Percentiles rank a stretch among this genome's conserved stretches.
Evolutionary conservation across 208 protist genomes (phyloP).

Genomic region (Acanthamoeba healyi): DNA sequence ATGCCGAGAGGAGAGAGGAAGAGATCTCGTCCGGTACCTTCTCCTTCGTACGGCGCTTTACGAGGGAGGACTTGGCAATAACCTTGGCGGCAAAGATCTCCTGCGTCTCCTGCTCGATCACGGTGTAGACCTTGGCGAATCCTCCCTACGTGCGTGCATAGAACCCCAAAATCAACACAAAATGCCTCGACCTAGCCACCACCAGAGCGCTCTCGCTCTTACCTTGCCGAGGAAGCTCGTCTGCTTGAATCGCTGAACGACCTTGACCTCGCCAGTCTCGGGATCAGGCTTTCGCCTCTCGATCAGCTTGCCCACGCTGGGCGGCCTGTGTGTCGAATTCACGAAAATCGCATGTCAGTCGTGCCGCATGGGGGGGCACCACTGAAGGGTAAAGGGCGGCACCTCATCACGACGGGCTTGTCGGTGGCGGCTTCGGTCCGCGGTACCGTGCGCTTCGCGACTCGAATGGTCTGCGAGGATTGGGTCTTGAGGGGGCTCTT

Average conservation of each 20-base stretch:
- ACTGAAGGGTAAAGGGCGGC: no score
- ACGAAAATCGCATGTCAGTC: no score
- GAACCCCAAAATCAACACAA: no score
- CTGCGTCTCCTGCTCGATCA: slow-evolving; percentile 90
- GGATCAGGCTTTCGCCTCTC: slow-evolving; percentile 36
- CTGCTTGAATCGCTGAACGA: background rate
- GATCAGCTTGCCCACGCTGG: slow-evolving; percentile 38
- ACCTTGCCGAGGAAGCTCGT: slow-evolving; percentile 56
- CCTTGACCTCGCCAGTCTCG: slow-evolving; percentile 13
- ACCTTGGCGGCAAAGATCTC: slow-evolving; percentile 96
- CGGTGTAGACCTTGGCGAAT: slow-evolving; percentile 97
- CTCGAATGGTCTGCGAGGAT: slow-evolving; percentile 2
- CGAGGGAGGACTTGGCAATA: slow-evolving; percentile 93
- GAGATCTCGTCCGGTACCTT: no score
- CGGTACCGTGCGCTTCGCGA: background rate
- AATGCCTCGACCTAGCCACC: no score
- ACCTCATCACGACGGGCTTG: background rate
- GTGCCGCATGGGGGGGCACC: no score
- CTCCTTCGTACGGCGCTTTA: slow-evolving; percentile 95
- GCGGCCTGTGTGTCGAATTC: no score
- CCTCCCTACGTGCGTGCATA: slow-evolving; percentile 92
- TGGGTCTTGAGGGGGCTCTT: slow-evolving; percentile 27
- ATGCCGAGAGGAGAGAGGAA: no score
- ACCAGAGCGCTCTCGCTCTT: no score
- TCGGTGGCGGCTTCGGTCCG: background rate